Evolutionary conservation across 2,329 filamentous ascomycete genomes (phyloP).

Genomic region (Cladosporium sp.): DNA sequence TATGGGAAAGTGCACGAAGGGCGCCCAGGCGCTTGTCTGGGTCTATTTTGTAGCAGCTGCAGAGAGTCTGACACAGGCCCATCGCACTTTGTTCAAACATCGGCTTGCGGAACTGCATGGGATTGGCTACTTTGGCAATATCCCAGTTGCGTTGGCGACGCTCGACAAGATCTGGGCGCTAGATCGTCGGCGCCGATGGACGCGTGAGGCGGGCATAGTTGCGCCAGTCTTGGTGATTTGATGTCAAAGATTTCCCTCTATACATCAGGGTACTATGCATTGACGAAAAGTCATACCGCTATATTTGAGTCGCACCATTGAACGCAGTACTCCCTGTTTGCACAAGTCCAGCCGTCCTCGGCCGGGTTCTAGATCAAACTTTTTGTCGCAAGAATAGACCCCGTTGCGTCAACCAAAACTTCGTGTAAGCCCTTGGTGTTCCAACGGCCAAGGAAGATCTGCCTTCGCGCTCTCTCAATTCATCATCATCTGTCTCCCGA

Average conservation of each 20-base stretch:
- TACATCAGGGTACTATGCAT: too few species aligned
- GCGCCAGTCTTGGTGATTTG: constrained; percentile 11
- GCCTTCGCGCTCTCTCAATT: constrained; percentile 22
- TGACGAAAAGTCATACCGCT: too few species aligned
- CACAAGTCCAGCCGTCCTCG: too few species aligned
- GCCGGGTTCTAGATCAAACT: too few species aligned
- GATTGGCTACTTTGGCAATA: constrained; percentile 35
- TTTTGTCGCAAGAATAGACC: too few species aligned
- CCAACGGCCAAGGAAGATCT: neutral
- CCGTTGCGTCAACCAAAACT: too few species aligned
- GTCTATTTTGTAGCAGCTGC: constrained; percentile 37
- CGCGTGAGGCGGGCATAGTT: constrained; percentile 2
- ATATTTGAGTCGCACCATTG: too few species aligned
- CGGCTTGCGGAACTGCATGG: constrained; percentile 27
- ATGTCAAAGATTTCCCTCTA: neutral
- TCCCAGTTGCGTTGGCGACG: constrained; percentile 31
- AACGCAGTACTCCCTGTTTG: too few species aligned
- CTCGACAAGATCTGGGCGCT: constrained; percentile 32
- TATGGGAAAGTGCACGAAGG: constrained; percentile 26
- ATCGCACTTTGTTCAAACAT: constrained; percentile 32
- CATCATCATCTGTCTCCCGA: constrained; percentile 37
- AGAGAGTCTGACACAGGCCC: constrained; percentile 32
- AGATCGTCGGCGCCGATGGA: constrained; percentile 6
- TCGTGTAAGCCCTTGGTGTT: neutral
- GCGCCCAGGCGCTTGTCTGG: constrained; percentile 38